phyloP scores from a whole-genome alignment of 257 asterid genomes.

The Ocimum tenuiflorum region DNA sequence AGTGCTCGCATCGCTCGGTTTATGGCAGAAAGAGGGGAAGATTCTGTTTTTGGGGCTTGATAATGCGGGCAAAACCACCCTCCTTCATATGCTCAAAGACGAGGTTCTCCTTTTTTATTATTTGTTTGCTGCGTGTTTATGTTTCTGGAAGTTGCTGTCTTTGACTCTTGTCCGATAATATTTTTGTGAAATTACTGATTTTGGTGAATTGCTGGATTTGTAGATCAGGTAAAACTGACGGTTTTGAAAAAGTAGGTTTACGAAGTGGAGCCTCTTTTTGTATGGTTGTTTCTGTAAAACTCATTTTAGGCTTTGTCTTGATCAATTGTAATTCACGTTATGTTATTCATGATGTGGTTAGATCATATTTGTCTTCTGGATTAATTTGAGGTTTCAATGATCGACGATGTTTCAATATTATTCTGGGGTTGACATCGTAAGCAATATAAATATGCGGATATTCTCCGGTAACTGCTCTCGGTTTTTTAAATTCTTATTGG shows the following conservation, averaged over 20 bases:
- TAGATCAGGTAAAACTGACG: constrained; percentile 7
- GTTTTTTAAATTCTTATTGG: background rate
- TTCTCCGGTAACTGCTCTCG: background rate
- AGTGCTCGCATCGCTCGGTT: constrained; percentile 76
- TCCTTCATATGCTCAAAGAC: constrained; percentile 90
- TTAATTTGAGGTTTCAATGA: background rate
- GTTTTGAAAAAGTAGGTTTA: background rate
- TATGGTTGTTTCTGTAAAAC: background rate
- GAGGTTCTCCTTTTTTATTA: constrained; percentile 45
- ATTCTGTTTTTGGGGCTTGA: constrained; percentile 89
- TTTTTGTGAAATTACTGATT: background rate
- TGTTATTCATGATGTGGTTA: background rate
- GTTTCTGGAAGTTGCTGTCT: background rate
- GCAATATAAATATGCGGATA: background rate
- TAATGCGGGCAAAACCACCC: constrained; percentile 92
- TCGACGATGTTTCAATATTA: background rate
- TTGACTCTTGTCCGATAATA: background rate
- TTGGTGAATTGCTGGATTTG: constrained; percentile 1
- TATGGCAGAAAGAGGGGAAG: constrained; percentile 97
- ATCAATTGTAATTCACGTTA: background rate
- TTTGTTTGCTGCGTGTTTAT: background rate
- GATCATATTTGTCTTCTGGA: background rate
- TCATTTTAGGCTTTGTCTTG: background rate
- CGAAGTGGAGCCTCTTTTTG: background rate
- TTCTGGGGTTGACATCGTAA: background rate